These are phyloP conservation scores for Pterocarpus macrocarpus DNA, from an alignment of 306 rosid genomes.

Conservation along the genomic window DNA sequence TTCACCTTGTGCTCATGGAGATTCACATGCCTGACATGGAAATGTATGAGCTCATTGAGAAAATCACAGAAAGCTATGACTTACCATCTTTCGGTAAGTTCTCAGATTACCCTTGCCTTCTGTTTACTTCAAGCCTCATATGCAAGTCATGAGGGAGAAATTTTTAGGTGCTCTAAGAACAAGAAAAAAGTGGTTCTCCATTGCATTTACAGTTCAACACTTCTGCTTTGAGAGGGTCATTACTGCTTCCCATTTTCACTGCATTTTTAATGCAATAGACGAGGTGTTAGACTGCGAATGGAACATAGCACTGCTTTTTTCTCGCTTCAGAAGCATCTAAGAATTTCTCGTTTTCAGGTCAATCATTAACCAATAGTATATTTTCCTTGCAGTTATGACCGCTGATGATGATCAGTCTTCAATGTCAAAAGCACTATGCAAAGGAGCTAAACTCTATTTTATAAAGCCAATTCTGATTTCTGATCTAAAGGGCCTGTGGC, in stretches of 20 bases:
- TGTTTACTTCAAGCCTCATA: conserved; percentile 8
- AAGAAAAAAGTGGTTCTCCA: too few relatives aligned
- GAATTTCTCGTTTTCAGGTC: too few relatives aligned
- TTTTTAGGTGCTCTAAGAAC: too few relatives aligned
- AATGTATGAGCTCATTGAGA: conserved; percentile 44
- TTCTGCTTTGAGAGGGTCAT: too few relatives aligned
- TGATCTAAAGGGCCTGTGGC: conserved; percentile 53
- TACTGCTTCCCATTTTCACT: too few relatives aligned
- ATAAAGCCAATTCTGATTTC: conserved; percentile 43
- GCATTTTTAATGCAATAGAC: too few relatives aligned
- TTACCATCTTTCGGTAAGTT: conserved; percentile 58
- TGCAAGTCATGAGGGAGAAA: neutral
- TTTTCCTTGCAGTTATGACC: conserved; percentile 53
- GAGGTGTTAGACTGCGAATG: too few relatives aligned
- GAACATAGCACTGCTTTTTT: too few relatives aligned
- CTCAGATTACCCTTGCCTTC: conserved; percentile 27
- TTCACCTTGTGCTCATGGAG: conserved; percentile 55
- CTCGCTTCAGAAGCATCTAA: too few relatives aligned
- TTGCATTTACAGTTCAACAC: too few relatives aligned
- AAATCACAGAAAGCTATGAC: conserved; percentile 35
- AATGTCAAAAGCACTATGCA: conserved; percentile 25
- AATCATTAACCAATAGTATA: conserved; percentile 16
- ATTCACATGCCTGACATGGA: conserved; percentile 57
- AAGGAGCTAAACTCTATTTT: conserved; percentile 51
- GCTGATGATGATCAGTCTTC: conserved; percentile 40